Conservation (phyloP, 2,329 filamentous ascomycete species). For the Fusarium compactum region DNA sequence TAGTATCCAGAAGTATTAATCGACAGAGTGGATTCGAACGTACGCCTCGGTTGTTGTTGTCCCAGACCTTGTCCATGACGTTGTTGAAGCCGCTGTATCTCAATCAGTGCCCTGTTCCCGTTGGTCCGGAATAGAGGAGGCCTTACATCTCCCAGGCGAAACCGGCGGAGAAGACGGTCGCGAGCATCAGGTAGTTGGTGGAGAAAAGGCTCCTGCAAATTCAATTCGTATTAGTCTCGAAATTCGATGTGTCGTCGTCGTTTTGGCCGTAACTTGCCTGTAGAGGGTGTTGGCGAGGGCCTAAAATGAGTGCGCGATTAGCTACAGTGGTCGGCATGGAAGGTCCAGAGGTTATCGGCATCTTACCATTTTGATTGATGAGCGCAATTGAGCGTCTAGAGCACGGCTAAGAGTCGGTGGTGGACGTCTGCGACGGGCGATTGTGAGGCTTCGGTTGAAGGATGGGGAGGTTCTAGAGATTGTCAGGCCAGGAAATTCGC, state of each 20-base stretch:
- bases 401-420: constrained; percentile 42
- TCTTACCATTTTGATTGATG: constrained; percentile 55
- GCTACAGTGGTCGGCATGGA: constrained; percentile 35
- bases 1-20: constrained; percentile 40
- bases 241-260: constrained; percentile 31
- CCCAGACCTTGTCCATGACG: constrained; percentile 87
- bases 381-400: constrained; percentile 50
- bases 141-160: constrained; percentile 95
- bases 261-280: constrained; percentile 52
- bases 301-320: constrained; percentile 54
- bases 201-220: constrained; percentile 80
- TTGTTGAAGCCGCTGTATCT: constrained; percentile 81
- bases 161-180: constrained; percentile 84
- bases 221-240: constrained; percentile 43
- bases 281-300: constrained; percentile 55
- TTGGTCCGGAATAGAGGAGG: constrained; percentile 42
- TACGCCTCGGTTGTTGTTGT: constrained; percentile 92
- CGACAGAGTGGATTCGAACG: constrained; percentile 54
- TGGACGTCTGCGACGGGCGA: constrained; percentile 46
- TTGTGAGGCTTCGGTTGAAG: constrained; percentile 46
- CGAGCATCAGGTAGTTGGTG: constrained; percentile 89
- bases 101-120: constrained; percentile 50
- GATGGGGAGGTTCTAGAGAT: constrained; percentile 49
- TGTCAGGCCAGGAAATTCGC: constrained; percentile 53
- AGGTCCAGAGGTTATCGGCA: background rate